A percentile compares a stretch with the other conserved stretches of the same genome.
Conservation (phyloP, 352 stramenopile species). For the Phytophthora rubi region DNA sequence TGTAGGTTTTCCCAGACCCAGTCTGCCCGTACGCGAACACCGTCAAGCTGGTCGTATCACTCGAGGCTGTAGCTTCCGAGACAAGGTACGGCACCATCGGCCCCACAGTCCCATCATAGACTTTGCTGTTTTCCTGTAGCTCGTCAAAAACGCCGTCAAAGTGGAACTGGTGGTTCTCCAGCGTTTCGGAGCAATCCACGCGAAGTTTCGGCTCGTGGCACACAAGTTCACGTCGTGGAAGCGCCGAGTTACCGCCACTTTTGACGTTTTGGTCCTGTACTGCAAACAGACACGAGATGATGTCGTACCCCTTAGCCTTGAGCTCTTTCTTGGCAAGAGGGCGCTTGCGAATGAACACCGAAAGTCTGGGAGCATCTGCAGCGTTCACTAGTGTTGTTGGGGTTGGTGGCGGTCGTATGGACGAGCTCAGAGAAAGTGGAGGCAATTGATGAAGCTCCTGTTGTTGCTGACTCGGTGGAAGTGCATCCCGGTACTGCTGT, state of each 20-base stretch:
- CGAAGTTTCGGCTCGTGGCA: slow-evolving; percentile 79
- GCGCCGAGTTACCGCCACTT: background rate
- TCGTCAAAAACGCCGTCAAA: slow-evolving; percentile 94
- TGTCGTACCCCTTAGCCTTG: slow-evolving; percentile 70
- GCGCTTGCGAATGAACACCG: slow-evolving; percentile 75
- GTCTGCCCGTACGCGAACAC: slow-evolving; percentile 99
- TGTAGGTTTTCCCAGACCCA: slow-evolving; percentile 94
- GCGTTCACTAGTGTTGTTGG: slow-evolving; percentile 14
- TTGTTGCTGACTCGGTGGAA: slow-evolving; percentile 43
- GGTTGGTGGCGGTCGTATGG: slow-evolving; percentile 25
- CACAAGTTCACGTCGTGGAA: slow-evolving; percentile 53
- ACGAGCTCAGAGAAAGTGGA: slow-evolving; percentile 23
- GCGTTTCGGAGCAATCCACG: slow-evolving; percentile 70
- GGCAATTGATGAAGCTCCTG: slow-evolving; percentile 31
- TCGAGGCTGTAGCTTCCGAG: slow-evolving; percentile 13
- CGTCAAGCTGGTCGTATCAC: slow-evolving; percentile 67
- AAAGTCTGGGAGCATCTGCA: slow-evolving; percentile 41
- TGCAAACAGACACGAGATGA: slow-evolving; percentile 57
- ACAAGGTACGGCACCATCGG: slow-evolving; percentile 63
- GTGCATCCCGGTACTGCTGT: slow-evolving; percentile 51
- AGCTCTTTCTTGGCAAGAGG: slow-evolving; percentile 73
- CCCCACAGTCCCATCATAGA: slow-evolving; percentile 85
- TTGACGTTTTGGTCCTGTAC: slow-evolving; percentile 11
- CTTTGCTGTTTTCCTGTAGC: slow-evolving; percentile 85
- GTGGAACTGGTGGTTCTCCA: slow-evolving; percentile 75